These are phyloP conservation scores for Umbilicaria muhlenbergii DNA, from an alignment of 495 filamentous ascomycete genomes.

Conservation along the genomic window DNA sequence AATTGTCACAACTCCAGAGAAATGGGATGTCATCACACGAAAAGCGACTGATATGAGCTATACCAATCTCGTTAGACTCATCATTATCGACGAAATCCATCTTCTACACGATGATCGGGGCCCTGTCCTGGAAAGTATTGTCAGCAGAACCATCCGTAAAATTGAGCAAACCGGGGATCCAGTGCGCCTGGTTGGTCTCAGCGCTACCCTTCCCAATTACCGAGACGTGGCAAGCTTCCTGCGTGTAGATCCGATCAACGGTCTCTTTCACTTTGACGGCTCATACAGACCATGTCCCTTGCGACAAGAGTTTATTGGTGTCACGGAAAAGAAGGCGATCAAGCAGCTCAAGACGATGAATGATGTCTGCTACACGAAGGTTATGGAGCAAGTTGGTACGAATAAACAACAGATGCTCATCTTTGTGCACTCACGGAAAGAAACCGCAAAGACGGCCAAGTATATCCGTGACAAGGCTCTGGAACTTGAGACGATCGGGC, in stretches of 20 bases:
- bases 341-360: conserved; percentile 99
- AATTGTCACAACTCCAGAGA: conserved; percentile 97
- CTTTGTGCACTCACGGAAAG: conserved; percentile 95
- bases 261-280: conserved; percentile 91
- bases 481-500: conserved; percentile 89
- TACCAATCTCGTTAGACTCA: conserved; percentile 84
- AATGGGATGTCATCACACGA: conserved; percentile 97
- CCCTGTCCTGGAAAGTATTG: conserved; percentile 92
- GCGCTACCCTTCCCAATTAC: conserved; percentile 93
- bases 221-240: conserved; percentile 93
- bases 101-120: conserved; percentile 94
- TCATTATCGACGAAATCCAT: conserved; percentile 97
- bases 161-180: conserved; percentile 87
- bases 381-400: conserved; percentile 86
- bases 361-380: conserved; percentile 94
- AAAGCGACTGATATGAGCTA: conserved; percentile 96
- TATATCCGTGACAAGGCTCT: conserved; percentile 92
- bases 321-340: conserved; percentile 96
- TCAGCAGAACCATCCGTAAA: conserved; percentile 81
- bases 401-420: conserved; percentile 94
- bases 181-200: conserved; percentile 81
- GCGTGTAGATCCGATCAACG: conserved; percentile 71
- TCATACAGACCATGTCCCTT: conserved; percentile 87
- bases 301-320: conserved; percentile 92
- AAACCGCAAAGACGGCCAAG: conserved; percentile 92